Evolutionary conservation across 805 yeast genomes (phyloP).

Genomic region (Candida rishiriensis): DNA sequence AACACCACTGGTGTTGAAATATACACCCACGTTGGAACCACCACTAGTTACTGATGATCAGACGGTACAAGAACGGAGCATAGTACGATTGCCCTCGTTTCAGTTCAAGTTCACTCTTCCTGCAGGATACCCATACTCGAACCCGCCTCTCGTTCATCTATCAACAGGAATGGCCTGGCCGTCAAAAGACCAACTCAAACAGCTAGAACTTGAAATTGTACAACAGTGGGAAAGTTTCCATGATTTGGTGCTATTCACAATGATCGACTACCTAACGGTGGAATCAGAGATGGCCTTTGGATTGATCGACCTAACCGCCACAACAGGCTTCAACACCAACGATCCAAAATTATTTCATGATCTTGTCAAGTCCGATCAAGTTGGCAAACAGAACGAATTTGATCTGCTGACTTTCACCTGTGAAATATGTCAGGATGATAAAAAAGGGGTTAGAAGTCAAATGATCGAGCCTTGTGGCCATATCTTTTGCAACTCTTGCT

Average conservation of each 20-base stretch:
- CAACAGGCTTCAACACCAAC: no score
- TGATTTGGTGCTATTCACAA: conserved; percentile 38
- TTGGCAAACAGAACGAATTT: conserved; percentile 26
- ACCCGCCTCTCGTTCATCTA: conserved; percentile 28
- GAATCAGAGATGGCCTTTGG: conserved; percentile 16
- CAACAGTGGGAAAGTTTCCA: conserved; percentile 32
- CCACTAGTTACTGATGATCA: no score
- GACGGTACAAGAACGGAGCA: no score
- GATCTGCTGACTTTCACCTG: conserved; percentile 40
- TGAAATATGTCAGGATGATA: conserved; percentile 50
- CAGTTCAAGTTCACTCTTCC: conserved; percentile 30
- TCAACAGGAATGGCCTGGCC: conserved; percentile 29
- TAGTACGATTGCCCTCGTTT: conserved; percentile 24
- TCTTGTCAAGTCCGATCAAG: conserved; percentile 20
- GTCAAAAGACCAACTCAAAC: conserved; percentile 8
- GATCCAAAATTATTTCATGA: conserved; percentile 2
- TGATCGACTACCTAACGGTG: conserved; percentile 37
- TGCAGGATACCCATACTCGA: conserved; percentile 30
- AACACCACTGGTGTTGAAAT: conserved; percentile 16
- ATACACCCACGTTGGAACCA: conserved; percentile 1
- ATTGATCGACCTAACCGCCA: conserved; percentile 3
- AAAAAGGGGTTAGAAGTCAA: conserved; percentile 40
- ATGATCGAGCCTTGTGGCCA: conserved; percentile 43
- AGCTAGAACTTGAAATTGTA: conserved; percentile 17
- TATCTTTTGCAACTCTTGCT: conserved; percentile 43